Conservation (phyloP, 352 stramenopile genomes). For the Phytophthora meadii region DNA sequence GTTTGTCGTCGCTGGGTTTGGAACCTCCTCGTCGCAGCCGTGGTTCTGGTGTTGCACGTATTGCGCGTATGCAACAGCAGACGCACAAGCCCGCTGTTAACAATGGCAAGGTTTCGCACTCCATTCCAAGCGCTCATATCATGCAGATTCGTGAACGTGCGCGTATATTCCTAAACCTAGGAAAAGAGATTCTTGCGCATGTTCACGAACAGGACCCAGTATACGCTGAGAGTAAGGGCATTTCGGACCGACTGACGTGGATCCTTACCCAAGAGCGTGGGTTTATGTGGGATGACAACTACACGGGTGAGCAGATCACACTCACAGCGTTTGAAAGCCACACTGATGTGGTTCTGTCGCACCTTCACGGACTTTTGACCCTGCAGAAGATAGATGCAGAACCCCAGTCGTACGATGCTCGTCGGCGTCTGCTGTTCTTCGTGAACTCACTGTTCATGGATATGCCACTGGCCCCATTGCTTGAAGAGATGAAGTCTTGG, state of each 20-base stretch:
- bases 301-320: constrained; percentile 95
- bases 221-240: constrained; percentile 88
- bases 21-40: constrained; percentile 81
- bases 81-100: constrained; percentile 65
- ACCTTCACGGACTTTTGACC: constrained; percentile 95
- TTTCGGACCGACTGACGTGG: constrained; percentile 96
- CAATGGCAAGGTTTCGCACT: constrained; percentile 66
- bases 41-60: constrained; percentile 81
- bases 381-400: constrained; percentile 98
- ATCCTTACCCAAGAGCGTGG: constrained; percentile 96
- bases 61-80: constrained; percentile 83
- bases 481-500: constrained; percentile 99
- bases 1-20: constrained; percentile 74
- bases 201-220: constrained; percentile 83
- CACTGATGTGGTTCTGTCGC: constrained; percentile 80
- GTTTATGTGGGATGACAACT: constrained; percentile 99
- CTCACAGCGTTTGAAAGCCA: constrained; percentile 86
- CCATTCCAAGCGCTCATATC: constrained; percentile 83
- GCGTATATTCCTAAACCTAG: constrained; percentile 92
- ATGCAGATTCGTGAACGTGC: constrained; percentile 96
- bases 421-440: constrained; percentile 97
- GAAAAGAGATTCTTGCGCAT: constrained; percentile 87
- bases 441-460: constrained; percentile 99
- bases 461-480: constrained; percentile 96
- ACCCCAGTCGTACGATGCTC: constrained; percentile 96